Conservation (phyloP, 1,284 basidiomycete species). For the Cryptococcus sp. region DNA sequence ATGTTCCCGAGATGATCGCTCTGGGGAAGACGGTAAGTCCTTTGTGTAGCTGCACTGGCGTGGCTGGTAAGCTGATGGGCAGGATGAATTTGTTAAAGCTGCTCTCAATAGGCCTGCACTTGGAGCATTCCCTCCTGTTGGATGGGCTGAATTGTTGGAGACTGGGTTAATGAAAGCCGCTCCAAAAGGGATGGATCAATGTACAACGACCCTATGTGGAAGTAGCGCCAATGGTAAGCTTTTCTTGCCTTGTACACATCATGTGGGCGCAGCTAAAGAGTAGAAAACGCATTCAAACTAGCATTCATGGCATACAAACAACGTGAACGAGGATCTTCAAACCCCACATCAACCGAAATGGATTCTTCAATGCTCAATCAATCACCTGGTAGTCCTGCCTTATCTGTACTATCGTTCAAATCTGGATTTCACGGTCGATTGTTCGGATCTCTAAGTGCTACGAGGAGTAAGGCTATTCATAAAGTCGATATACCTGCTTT, state of each 20-base stretch:
- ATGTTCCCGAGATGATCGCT: slow-evolving; percentile 51
- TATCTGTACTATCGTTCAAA: slow-evolving; percentile 54
- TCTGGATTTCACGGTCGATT: slow-evolving; percentile 53
- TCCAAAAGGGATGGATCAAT: slow-evolving; percentile 52
- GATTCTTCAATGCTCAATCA: slow-evolving; percentile 54
- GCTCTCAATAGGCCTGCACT: slow-evolving; percentile 55
- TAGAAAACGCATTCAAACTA: slow-evolving; percentile 55
- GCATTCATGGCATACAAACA: slow-evolving; percentile 51
- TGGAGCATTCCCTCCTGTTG: slow-evolving; percentile 53
- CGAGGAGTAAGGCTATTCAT: slow-evolving; percentile 53
- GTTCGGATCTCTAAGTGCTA: slow-evolving; percentile 53
- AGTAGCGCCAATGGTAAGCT: slow-evolving; percentile 47
- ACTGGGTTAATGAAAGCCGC: slow-evolving; percentile 52
- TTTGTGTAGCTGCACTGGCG: neutral
- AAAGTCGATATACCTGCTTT: slow-evolving; percentile 58
- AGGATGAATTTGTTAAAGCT: slow-evolving; percentile 29
- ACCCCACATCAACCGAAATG: slow-evolving; percentile 40
- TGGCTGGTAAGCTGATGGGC: neutral
- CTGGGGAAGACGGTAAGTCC: slow-evolving; percentile 29
- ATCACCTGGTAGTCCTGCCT: slow-evolving; percentile 52
- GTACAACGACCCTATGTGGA: slow-evolving; percentile 47
- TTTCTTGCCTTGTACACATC: slow-evolving; percentile 29
- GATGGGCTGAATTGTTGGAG: slow-evolving; percentile 51
- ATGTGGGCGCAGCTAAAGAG: neutral
- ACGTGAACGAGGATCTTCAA: slow-evolving; percentile 30